Evolutionary conservation across 805 yeast species (phyloP).

Genomic region (Metschnikowia reukaufii): DNA sequence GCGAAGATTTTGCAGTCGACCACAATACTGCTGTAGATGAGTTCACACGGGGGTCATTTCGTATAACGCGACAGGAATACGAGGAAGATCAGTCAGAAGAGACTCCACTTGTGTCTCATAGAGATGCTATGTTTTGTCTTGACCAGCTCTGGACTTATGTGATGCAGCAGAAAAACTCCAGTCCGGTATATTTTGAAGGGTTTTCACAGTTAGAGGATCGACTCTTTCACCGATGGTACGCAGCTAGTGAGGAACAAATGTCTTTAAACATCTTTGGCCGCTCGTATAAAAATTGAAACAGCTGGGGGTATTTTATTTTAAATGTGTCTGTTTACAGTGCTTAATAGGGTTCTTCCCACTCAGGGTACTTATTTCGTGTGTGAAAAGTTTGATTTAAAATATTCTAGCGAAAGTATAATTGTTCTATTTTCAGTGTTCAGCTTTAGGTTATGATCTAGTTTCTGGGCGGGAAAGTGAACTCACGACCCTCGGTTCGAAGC

Average conservation of each 20-base stretch:
- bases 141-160: not conserved
- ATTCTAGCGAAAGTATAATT: too few species aligned
- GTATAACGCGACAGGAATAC: not conserved
- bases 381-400: too few species aligned
- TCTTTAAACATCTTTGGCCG: not conserved
- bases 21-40: not conserved
- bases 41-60: not conserved
- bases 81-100: not conserved
- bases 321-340: too few species aligned
- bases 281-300: conserved; percentile 7
- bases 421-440: too few species aligned
- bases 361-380: too few species aligned
- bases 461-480: conserved; percentile 15
- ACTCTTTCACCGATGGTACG: not conserved
- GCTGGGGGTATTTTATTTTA: not conserved
- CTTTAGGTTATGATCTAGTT: too few species aligned
- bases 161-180: not conserved
- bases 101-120: not conserved
- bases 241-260: not conserved
- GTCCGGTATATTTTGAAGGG: not conserved
- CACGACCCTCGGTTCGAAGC: conserved; percentile 17
- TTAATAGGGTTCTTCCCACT: too few species aligned
- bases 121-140: not conserved
- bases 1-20: not conserved
- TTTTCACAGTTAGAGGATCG: not conserved